Evolutionary conservation across 2,329 filamentous ascomycete species (phyloP).

Genomic region (Monosporascus sp.): DNA sequence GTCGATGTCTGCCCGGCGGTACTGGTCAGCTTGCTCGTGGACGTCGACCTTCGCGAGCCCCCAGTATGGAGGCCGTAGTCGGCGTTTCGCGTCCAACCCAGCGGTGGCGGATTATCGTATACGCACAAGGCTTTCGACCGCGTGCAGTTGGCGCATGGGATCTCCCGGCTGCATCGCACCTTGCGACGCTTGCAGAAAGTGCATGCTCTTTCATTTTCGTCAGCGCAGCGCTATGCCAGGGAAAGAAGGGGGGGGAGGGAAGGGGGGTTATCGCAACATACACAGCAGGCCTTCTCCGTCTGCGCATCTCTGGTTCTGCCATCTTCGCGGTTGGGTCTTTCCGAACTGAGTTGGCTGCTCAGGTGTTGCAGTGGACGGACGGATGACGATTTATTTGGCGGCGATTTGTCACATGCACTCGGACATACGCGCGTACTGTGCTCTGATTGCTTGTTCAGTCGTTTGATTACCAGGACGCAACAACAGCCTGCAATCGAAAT

Average conservation of each 20-base stretch:
- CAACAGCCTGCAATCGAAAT: too few species aligned
- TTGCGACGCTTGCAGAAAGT: slow-evolving; percentile 51
- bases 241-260: too few species aligned
- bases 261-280: slow-evolving; percentile 21
- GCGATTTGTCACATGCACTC: too few species aligned
- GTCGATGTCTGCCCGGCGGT: neutral
- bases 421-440: neutral
- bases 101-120: slow-evolving; percentile 27
- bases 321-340: slow-evolving; percentile 1
- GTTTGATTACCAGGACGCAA: too few species aligned
- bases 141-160: slow-evolving; percentile 53
- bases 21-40: too few species aligned
- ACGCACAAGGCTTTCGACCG: slow-evolving; percentile 47
- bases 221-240: too few species aligned
- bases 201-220: slow-evolving; percentile 32
- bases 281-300: slow-evolving; percentile 39
- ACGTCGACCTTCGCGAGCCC: too few species aligned
- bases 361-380: neutral
- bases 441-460: neutral
- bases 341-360: neutral
- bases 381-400: too few species aligned
- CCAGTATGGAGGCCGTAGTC: neutral
- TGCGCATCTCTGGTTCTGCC: slow-evolving; percentile 15
- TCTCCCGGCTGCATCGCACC: slow-evolving; percentile 52
- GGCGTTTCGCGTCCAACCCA: slow-evolving; percentile 2